These are phyloP conservation scores for Rickenella mellea DNA, from an alignment of 768 basidiomycete species.

Conservation along the genomic window DNA sequence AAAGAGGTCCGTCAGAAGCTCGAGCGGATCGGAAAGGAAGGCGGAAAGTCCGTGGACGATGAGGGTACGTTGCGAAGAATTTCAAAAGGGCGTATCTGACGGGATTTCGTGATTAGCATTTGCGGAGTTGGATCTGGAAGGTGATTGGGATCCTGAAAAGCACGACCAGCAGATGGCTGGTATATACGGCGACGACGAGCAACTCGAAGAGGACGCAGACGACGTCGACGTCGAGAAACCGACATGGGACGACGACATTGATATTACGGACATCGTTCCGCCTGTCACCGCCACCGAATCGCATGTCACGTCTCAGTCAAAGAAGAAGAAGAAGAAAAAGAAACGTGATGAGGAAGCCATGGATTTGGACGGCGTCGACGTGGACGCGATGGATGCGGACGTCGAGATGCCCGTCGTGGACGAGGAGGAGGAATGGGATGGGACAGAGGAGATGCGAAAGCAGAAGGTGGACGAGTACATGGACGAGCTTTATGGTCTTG, in stretches of 20 bases:
- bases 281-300: constrained; percentile 26
- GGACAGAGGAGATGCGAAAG: constrained; percentile 87
- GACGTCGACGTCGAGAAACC: constrained; percentile 59
- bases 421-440: constrained; percentile 65
- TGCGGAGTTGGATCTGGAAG: constrained; percentile 73
- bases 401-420: constrained; percentile 24
- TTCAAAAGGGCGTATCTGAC: too few species aligned
- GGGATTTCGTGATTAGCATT: constrained; percentile 37
- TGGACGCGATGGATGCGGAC: constrained; percentile 44
- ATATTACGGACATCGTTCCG: constrained; percentile 55
- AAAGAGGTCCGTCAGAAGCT: constrained; percentile 72
- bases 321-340: constrained; percentile 49
- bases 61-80: too few species aligned
- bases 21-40: constrained; percentile 62
- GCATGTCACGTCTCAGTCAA: constrained; percentile 8
- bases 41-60: constrained; percentile 42
- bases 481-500: constrained; percentile 83
- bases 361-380: constrained; percentile 43
- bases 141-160: constrained; percentile 82
- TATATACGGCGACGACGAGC: constrained; percentile 51
- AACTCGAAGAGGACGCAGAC: constrained; percentile 17
- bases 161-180: constrained; percentile 79
- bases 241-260: constrained; percentile 84
- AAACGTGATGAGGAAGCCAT: constrained; percentile 44
- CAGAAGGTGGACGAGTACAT: constrained; percentile 77